Percentiles rank a stretch among this genome's conserved stretches.
phyloP scores from a whole-genome alignment of 805 yeast species.

The Kodamaea sagamina region DNA sequence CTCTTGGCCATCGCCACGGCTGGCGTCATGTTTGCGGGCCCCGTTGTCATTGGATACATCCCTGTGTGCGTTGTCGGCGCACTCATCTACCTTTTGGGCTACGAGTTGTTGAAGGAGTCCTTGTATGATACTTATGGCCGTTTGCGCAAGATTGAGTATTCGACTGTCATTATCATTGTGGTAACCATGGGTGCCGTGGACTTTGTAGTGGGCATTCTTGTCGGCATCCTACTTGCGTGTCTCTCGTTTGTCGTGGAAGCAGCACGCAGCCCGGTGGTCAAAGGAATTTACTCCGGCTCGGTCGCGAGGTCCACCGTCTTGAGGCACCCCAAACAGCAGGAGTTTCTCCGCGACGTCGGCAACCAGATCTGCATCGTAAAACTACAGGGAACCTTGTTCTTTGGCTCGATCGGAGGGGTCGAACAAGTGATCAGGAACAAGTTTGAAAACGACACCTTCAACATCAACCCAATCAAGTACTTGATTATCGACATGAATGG shows the following conservation, averaged over 20 bases:
- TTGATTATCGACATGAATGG: slow-evolving; percentile 82
- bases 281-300: slow-evolving; percentile 80
- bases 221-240: slow-evolving; percentile 89
- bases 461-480: slow-evolving; percentile 67
- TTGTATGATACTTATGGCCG: slow-evolving; percentile 81
- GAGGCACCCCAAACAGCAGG: slow-evolving; percentile 86
- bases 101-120: slow-evolving; percentile 86
- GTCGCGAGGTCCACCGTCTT: slow-evolving; percentile 90
- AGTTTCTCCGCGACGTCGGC: slow-evolving; percentile 81
- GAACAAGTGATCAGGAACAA: slow-evolving; percentile 70
- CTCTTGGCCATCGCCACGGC: slow-evolving; percentile 81
- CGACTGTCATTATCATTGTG: slow-evolving; percentile 84
- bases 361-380: slow-evolving; percentile 87
- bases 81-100: slow-evolving; percentile 84
- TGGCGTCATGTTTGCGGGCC: slow-evolving; percentile 82
- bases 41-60: slow-evolving; percentile 87
- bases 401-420: slow-evolving; percentile 92
- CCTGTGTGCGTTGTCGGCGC: slow-evolving; percentile 97
- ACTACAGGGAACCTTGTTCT: slow-evolving; percentile 84
- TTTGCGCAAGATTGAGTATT: slow-evolving; percentile 73
- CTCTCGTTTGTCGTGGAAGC: slow-evolving; percentile 94
- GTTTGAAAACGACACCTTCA: slow-evolving; percentile 56
- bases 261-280: slow-evolving; percentile 77
- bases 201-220: slow-evolving; percentile 88
- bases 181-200: slow-evolving; percentile 94